A percentile compares a stretch with the other conserved stretches of the same genome.
These are phyloP conservation scores for Coemansia sp. DNA, from an alignment of 192 early-diverging fungal species.

Conservation along the genomic window DNA sequence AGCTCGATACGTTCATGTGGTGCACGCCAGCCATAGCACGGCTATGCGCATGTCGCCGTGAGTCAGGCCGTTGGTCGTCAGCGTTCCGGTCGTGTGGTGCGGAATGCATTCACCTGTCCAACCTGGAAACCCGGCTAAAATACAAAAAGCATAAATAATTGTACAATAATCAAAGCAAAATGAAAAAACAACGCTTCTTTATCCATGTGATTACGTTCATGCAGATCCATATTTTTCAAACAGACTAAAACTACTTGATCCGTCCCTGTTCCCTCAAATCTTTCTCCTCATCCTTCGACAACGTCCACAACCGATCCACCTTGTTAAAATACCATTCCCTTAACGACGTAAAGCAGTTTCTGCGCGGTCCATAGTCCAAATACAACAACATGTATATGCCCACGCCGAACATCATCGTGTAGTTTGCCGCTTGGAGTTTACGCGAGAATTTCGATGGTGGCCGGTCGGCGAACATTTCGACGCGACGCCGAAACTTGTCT, in stretches of 20 bases:
- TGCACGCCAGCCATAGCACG: neutral
- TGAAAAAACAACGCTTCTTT: too few relatives aligned
- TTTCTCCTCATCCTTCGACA: conserved; percentile 47
- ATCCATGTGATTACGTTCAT: too few relatives aligned
- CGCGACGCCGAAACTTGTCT: conserved; percentile 39
- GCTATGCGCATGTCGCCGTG: neutral
- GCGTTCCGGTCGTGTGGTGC: neutral
- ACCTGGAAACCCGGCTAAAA: neutral
- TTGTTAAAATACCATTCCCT: conserved; percentile 51
- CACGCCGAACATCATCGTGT: conserved; percentile 45
- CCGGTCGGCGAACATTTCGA: conserved; percentile 32
- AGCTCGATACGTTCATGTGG: conserved; percentile 1
- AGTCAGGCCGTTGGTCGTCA: neutral
- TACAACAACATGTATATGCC: conserved; percentile 47
- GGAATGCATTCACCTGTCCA: neutral
- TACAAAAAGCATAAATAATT: neutral
- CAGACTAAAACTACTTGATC: conserved; percentile 16
- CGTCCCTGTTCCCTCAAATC: conserved; percentile 49
- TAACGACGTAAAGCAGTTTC: conserved; percentile 45
- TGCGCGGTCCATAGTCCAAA: conserved; percentile 41
- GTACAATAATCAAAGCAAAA: neutral
- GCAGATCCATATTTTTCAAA: neutral
- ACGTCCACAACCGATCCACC: conserved; percentile 36
- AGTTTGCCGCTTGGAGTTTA: conserved; percentile 40
- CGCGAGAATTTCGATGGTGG: conserved; percentile 46